Base-by-base conservation (phyloP, 805 yeast species). In the Henningerozyma blattae region DNA sequence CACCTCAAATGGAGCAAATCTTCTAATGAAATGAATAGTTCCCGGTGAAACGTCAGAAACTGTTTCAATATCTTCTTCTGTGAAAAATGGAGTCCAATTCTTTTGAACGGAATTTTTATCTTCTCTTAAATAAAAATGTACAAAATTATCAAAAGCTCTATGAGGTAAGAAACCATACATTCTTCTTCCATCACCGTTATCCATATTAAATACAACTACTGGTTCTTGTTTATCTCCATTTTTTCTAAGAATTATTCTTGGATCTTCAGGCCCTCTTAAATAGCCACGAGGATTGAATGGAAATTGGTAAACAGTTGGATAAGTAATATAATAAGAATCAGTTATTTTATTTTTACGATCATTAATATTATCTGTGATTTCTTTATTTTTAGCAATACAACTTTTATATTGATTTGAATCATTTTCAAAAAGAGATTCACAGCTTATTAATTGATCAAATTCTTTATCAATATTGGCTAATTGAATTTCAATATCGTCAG, bases 371-470 rank as follows among this genome's bases (percentile, higher is more conserved):
- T 43, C 57, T 46, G 30, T 35, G 32, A 14, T 35, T 35, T 15
- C 47, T 26, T 32, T 32, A 18, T 24, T 27, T 4, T 43, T 38
- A 2, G 46, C 46, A 10, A 43, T 51, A 44, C 52, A 44, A 5
- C 43, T 29, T 10, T 47, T 45, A 14, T 53, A 37, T 12, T 36
- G 36, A 3, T 30, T 4, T 10, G 37, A 22, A 15, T 31, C 51
- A 4, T 35, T 27, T 25, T 52, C 50, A 31, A 54, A 44, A 7
- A n/a, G n/a, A n/a, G n/a, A n/a, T n/a, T n/a, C n/a, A n/a, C n/a
- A n/a, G n/a, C n/a, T n/a, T 8, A 24, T 9, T 10, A 15, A 5
- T 12, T 24, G 3, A 24, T 24, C 15, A 14, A 34, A 31, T 20
- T 34, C 30, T 15, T 29, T 16, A 5, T 34, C 34, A 15, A 36